These are phyloP conservation scores for Inga leiocalycina DNA, from an alignment of 306 rosid species.

Conservation along the genomic window DNA sequence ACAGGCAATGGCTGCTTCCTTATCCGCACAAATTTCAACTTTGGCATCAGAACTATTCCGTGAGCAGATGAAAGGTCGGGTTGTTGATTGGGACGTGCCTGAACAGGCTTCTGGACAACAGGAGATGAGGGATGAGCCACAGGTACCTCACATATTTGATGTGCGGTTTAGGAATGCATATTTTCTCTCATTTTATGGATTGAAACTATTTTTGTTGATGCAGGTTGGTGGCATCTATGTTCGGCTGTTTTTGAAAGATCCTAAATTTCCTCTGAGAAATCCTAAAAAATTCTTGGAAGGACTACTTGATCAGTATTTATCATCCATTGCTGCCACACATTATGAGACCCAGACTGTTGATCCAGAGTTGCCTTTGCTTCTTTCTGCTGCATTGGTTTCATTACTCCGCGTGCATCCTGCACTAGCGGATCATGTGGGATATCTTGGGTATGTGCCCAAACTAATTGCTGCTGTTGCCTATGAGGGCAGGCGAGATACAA, in stretches of 20 bases:
- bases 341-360: slow-evolving; percentile 73
- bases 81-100: slow-evolving; percentile 96
- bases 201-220: slow-evolving; percentile 43
- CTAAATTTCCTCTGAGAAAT: slow-evolving; percentile 96
- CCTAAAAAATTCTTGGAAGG: slow-evolving; percentile 99
- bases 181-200: slow-evolving; percentile 21
- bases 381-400: slow-evolving; percentile 96
- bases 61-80: slow-evolving; percentile 96
- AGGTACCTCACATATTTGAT: slow-evolving; percentile 57
- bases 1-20: slow-evolving; percentile 97
- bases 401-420: slow-evolving; percentile 97
- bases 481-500: slow-evolving; percentile 94
- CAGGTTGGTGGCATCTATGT: slow-evolving; percentile 99
- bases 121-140: slow-evolving; percentile 99
- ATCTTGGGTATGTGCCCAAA: slow-evolving; percentile 98
- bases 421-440: slow-evolving; percentile 97
- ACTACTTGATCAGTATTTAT: slow-evolving; percentile 86
- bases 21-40: slow-evolving; percentile 92
- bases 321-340: slow-evolving; percentile 97
- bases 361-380: slow-evolving; percentile 96
- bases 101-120: slow-evolving; percentile 98
- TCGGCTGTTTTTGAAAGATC: slow-evolving; percentile 93
- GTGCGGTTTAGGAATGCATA: slow-evolving; percentile 18
- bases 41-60: slow-evolving; percentile 87
- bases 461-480: slow-evolving; percentile 96